These are phyloP conservation scores for Chernovozyma aurita DNA, from an alignment of 1,139 yeast species.

Conservation along the genomic window DNA sequence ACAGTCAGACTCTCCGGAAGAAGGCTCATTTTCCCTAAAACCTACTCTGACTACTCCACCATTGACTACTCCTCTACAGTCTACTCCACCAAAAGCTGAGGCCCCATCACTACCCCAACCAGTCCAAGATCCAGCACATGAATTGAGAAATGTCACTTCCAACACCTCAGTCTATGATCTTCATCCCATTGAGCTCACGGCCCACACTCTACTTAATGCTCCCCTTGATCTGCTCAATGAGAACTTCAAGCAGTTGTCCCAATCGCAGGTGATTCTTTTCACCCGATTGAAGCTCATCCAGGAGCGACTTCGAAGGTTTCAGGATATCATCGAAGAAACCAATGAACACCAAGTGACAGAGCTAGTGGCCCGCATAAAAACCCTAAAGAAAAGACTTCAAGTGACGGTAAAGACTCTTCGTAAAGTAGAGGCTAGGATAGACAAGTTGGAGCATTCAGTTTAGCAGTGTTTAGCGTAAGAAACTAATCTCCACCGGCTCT, in stretches of 20 bases:
- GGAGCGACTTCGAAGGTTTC: constrained; percentile 25
- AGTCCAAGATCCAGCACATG: not conserved
- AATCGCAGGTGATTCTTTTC: constrained; percentile 51
- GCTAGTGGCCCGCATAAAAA: constrained; percentile 28
- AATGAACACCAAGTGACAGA: constrained; percentile 21
- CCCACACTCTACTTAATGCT: constrained; percentile 50
- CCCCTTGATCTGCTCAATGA: constrained; percentile 50
- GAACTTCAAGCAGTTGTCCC: constrained; percentile 49
- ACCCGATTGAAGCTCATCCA: constrained; percentile 45
- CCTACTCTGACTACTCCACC: too few relatives aligned
- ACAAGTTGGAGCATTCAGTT: constrained; percentile 9
- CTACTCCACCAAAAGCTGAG: not conserved
- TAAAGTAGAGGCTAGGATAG: constrained; percentile 32
- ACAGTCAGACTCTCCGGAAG: too few relatives aligned
- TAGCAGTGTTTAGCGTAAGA: too few relatives aligned
- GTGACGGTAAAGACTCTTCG: constrained; percentile 26
- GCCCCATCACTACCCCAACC: not conserved
- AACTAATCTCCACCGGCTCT: too few relatives aligned
- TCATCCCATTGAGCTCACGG: constrained; percentile 55
- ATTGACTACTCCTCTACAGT: too few relatives aligned
- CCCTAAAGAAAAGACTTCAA: constrained; percentile 29
- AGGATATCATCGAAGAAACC: constrained; percentile 15
- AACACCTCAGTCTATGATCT: constrained; percentile 19
- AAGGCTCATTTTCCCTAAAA: too few relatives aligned
- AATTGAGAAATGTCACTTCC: not conserved